A percentile compares a stretch with the other conserved stretches of the same genome.
These are phyloP conservation scores for Hypoxylon sp. DNA, from an alignment of 2,329 filamentous ascomycete genomes.

Conservation along the genomic window DNA sequence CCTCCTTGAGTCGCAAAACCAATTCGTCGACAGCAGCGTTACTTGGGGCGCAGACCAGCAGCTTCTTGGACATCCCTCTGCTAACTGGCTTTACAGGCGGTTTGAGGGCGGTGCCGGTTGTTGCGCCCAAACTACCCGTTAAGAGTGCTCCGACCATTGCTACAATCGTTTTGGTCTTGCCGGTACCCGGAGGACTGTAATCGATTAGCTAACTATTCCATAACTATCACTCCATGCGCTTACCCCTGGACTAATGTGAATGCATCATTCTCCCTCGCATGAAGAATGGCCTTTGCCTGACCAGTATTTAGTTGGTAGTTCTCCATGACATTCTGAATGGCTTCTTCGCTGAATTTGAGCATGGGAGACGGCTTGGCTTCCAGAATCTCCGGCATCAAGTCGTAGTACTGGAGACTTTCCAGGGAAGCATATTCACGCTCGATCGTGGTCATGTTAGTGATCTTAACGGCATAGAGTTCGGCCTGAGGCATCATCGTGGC, in stretches of 20 bases:
- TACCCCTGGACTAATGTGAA: conserved; percentile 96
- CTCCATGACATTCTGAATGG: conserved; percentile 74
- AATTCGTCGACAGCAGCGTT: conserved; percentile 98
- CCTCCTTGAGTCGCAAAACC: conserved; percentile 90
- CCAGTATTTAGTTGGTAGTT: conserved; percentile 89
- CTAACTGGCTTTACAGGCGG: conserved; percentile 54
- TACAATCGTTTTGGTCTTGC: conserved; percentile 98
- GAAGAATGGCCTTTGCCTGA: conserved; percentile 91
- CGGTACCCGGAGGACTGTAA: conserved; percentile 86
- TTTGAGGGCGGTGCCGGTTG: conserved; percentile 59
- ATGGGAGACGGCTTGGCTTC: conserved; percentile 91
- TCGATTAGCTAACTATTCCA: conserved; percentile 49
- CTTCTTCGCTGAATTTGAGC: conserved; percentile 81
- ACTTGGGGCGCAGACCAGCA: conserved; percentile 97
- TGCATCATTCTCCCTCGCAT: conserved; percentile 93
- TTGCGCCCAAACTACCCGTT: conserved; percentile 65
- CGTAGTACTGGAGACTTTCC: conserved; percentile 92
- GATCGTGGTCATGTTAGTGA: conserved; percentile 93
- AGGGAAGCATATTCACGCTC: conserved; percentile 96
- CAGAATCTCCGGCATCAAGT: conserved; percentile 92
- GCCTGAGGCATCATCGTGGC: conserved; percentile 75
- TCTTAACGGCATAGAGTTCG: conserved; percentile 80
- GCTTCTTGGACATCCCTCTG: conserved; percentile 74
- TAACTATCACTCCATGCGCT: conserved; percentile 41
- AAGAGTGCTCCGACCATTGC: conserved; percentile 93